Evolutionary conservation across 75 land plant genomes (phyloP), one percentile per base, ranked within the genome.

Genomic region (Azolla pinnata): DNA sequence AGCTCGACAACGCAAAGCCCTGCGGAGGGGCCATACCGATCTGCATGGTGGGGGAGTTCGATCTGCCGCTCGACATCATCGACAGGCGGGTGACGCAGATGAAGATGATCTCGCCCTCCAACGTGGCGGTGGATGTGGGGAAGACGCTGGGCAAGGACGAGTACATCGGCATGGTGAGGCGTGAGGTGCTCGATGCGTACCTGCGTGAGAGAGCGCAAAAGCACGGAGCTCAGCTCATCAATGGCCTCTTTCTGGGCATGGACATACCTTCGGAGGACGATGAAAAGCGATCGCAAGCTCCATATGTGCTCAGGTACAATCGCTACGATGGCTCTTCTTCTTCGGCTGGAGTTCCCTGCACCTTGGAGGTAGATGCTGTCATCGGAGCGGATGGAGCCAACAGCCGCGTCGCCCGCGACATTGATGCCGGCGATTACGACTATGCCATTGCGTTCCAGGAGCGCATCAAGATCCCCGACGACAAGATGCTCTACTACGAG

Each of bases 391-490:
- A 93, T 59, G 98, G 98, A 12, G 98, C 96, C 9, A 93, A 93
- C 54, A 78, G 86, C 29, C 28, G 83, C 4, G 98, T 93, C 4
- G 98, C 98, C 7, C 88, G 86, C 62, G 59, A 77, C 25, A 93
- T 93, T 57, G 82, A 69, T 28, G 96, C 98, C 0, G 98, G 98
- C 1, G 85, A 85, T 47, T 93, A 93, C 68, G 83, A 79, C 27
- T 93, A 83, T 67, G 98, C 98, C 57, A 93, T 93, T 34, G 98
- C 98, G 0, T 93, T 89, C 66, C 98, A 93, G 66, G 98, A 93
- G 75, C 51, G 96, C 62, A 81, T 93, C 56, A 83, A 64, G 57
- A 76, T 93, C 14, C 86, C 98, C 0, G 96, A 77, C 20, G 98
- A 83, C 9, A 93, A 89, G 75, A 93, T 93, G 98, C 67, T 24